phyloP scores from a whole-genome alignment of 73 alveolate genomes.

The Durusdinium trenchii region DNA sequence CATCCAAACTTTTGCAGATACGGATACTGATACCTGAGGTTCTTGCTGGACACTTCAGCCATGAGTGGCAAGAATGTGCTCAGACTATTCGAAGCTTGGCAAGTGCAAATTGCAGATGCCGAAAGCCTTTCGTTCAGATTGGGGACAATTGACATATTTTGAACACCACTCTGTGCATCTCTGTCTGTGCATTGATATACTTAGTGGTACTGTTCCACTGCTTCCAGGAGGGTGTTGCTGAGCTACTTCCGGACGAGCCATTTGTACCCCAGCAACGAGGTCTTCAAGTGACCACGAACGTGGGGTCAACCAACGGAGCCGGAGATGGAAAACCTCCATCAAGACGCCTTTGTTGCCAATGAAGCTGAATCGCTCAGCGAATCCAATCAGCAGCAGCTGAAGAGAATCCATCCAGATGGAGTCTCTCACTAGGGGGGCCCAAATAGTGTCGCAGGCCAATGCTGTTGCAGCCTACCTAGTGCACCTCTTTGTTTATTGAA shows the following conservation, averaged over 20 bases:
- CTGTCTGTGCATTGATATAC: background rate
- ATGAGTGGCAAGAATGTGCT: slow-evolving; percentile 82
- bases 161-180: background rate
- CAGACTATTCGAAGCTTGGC: slow-evolving; percentile 43
- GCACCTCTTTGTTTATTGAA: no score
- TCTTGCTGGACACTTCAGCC: slow-evolving; percentile 74
- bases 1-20: no score
- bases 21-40: no score
- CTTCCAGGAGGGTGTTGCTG: slow-evolving; percentile 30
- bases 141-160: background rate
- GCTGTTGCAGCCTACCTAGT: no score
- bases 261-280: slow-evolving; percentile 86
- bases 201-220: background rate
- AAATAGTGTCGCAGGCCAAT: no score
- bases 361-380: no score
- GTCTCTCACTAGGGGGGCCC: no score
- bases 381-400: no score
- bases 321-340: slow-evolving; percentile 45
- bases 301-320: background rate
- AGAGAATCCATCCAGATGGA: no score
- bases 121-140: background rate
- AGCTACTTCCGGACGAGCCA: slow-evolving; percentile 74
- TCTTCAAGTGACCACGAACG: slow-evolving; percentile 62
- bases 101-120: background rate
- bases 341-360: slow-evolving; percentile 19